Conservation (phyloP, 2,329 filamentous ascomycete genomes). For the Neofusicoccum kwambonambiense region DNA sequence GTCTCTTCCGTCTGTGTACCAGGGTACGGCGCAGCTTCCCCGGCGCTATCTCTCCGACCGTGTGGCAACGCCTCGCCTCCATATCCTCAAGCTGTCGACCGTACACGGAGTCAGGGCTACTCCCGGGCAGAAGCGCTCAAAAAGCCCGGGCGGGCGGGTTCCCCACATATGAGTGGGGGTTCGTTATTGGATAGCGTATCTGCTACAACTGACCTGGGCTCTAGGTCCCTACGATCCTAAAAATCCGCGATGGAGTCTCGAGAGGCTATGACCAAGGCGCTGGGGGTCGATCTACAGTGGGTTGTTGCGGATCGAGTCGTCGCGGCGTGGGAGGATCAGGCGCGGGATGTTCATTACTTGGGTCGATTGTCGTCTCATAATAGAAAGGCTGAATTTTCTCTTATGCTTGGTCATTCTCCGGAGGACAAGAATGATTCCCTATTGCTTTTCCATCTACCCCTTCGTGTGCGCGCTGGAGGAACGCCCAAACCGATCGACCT, state of each 20-base stretch:
- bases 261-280: not conserved
- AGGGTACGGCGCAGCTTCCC: not conserved
- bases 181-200: not conserved
- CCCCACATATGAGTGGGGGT: constrained; percentile 1
- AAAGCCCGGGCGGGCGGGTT: constrained; percentile 12
- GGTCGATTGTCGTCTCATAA: constrained; percentile 13
- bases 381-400: constrained; percentile 12
- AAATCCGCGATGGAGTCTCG: not conserved
- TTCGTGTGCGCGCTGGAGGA: not conserved
- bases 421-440: not conserved
- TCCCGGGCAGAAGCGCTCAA: constrained; percentile 2
- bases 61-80: not conserved
- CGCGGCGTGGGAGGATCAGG: not conserved
- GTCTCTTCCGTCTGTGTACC: not conserved
- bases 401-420: constrained; percentile 3
- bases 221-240: not conserved
- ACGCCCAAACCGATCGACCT: constrained; percentile 3
- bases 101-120: constrained; percentile 1
- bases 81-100: not conserved
- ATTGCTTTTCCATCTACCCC: not conserved
- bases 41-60: not conserved
- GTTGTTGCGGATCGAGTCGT: not conserved
- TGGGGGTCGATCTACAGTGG: not conserved
- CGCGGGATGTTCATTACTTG: not conserved
- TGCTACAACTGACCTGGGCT: not conserved